A percentile compares a stretch with the other conserved stretches of the same genome.
Conservation (phyloP, 345 rosid genomes). For the Dimocarpus longan region DNA sequence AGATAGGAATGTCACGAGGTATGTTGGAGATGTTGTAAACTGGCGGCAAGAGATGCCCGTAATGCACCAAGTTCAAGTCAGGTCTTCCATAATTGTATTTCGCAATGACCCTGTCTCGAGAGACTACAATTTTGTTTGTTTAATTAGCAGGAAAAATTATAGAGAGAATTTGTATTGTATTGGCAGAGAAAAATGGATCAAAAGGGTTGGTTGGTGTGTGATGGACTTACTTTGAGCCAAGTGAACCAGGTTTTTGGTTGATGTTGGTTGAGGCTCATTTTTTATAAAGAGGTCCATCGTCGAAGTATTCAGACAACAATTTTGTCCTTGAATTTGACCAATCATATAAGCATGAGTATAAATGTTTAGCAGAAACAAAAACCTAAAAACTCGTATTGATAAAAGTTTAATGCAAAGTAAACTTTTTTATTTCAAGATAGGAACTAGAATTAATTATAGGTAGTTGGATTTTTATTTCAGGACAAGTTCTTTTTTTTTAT, state of each 20-base stretch:
- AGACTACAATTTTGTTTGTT: slow-evolving; percentile 44
- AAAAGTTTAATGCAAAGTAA: no score
- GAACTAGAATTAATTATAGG: neutral
- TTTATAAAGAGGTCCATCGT: slow-evolving; percentile 54
- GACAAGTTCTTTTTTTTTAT: no score
- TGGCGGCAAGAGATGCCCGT: slow-evolving; percentile 68
- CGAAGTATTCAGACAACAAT: slow-evolving; percentile 84
- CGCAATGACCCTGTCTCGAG: slow-evolving; percentile 58
- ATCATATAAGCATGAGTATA: neutral
- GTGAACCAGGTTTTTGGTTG: slow-evolving; percentile 86
- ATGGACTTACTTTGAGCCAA: slow-evolving; percentile 74
- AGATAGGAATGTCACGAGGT: slow-evolving; percentile 63
- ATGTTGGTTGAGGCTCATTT: slow-evolving; percentile 80
- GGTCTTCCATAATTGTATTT: slow-evolving; percentile 75
- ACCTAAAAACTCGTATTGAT: no score
- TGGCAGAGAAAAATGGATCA: neutral
- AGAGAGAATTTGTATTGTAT: neutral
- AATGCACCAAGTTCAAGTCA: slow-evolving; percentile 49
- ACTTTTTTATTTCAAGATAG: neutral
- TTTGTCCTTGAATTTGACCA: slow-evolving; percentile 46
- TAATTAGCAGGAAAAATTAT: neutral
- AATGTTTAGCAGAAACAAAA: neutral
- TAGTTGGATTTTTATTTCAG: no score
- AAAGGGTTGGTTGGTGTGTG: neutral
- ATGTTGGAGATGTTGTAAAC: slow-evolving; percentile 76